Base-by-base conservation (phyloP, 2,329 filamentous ascomycete genomes). In the Monilinia vaccinii-corymbosi region DNA sequence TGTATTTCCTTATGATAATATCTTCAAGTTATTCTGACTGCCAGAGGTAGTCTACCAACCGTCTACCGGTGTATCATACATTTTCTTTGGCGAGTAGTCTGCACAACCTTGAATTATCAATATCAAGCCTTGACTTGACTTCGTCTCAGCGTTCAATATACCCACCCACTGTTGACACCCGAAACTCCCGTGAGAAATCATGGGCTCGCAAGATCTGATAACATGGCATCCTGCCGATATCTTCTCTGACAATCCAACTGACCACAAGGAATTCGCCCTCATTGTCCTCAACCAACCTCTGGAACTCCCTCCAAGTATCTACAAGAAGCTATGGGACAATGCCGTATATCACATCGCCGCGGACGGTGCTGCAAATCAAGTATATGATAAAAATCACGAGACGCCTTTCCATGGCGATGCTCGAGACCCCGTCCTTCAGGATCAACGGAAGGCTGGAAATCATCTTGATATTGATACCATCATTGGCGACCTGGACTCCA, bases 401-500 rank as follows among this genome's bases (percentile, higher is more conserved):
- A 38, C n/a, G 14, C 14, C 46, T n/a, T 52, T 52, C 36, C 32
- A 58, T 34, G 14, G n/a, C 11, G 21, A 51, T 25, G 4, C 2
- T 1, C 16, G 16, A 14, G 46, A 58, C 21, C 11, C 28, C 23
- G 31, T 23, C 10, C 42, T 60, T 21, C 4, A 34, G 14, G 38
- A 45, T 7, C 38, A 46, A 74, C 79, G 9, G 23, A 51, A 45
- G 11, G 18, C 53, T 10, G 10, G 42, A n/a, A 21, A 42, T 18
- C 45, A 59, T 31, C 55, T 56, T 23, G 23, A 36, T 56, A 49
- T 61, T 58, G 77, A 89, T 69, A 78, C 81, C 58, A 91, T 99
- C 63, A 85, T 96, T 66, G 94, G 94, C 50, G 94, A 99, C 72
- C 80, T 99, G 11, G 94, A 99, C 75, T 97, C 93, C 4, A 77